Conservation (phyloP, 768 basidiomycete species). For the Lactarius trivialis region DNA sequence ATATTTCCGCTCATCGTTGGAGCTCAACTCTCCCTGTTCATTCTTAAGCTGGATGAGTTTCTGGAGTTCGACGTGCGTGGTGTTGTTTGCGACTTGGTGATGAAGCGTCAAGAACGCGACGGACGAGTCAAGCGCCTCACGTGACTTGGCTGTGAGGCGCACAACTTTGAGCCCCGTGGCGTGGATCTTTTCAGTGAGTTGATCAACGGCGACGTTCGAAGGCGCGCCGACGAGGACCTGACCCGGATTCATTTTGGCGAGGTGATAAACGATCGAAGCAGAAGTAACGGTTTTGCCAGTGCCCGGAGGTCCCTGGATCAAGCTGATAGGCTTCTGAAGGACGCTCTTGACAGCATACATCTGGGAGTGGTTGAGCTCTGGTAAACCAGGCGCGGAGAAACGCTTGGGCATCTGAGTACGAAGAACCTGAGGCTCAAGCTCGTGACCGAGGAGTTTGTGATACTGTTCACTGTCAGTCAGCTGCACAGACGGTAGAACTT, state of each 20-base stretch:
- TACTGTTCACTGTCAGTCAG: conserved; percentile 47
- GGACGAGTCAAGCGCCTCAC: conserved; percentile 96
- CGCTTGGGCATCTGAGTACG: conserved; percentile 94
- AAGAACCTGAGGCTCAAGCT: conserved; percentile 88
- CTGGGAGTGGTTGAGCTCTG: conserved; percentile 98
- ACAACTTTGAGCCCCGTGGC: conserved; percentile 98
- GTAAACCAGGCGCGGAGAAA: conserved; percentile 94
- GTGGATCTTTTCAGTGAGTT: conserved; percentile 98
- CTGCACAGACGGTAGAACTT: background rate
- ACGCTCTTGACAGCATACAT: conserved; percentile 99
- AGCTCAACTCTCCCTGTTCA: conserved; percentile 95
- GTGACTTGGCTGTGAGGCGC: conserved; percentile 94
- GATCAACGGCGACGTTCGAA: conserved; percentile 98
- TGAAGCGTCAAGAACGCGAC: conserved; percentile 92
- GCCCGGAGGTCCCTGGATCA: conserved; percentile 98
- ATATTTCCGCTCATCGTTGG: conserved; percentile 95
- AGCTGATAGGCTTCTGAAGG: conserved; percentile 91
- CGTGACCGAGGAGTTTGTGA: conserved; percentile 96
- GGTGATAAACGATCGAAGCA: conserved; percentile 96
- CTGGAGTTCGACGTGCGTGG: conserved; percentile 92
- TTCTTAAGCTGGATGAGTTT: conserved; percentile 97
- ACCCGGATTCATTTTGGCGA: conserved; percentile 99
- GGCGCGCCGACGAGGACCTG: conserved; percentile 99
- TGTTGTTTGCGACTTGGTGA: conserved; percentile 95
- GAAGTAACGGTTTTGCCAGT: conserved; percentile 99